phyloP scores from a whole-genome alignment of 78 protist genomes.

The Dictyostelium discoideum region DNA sequence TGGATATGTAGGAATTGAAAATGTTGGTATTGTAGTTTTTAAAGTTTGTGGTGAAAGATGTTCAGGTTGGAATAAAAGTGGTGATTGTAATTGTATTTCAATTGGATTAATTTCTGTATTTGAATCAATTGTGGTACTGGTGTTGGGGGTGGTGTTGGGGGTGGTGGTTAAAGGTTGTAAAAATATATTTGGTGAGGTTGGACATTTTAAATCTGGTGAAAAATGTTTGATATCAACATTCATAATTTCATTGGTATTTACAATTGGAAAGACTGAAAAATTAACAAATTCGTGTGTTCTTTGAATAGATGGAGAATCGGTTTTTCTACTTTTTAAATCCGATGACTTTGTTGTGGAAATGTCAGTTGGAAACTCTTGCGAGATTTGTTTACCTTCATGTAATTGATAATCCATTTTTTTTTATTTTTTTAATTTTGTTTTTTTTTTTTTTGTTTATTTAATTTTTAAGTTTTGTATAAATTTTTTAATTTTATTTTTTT shows the following conservation, averaged over 20 bases:
- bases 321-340: not conserved
- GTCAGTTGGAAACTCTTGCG: not conserved
- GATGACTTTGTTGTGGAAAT: not conserved
- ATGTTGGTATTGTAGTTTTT: not conserved
- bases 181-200: not conserved
- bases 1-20: not conserved
- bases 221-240: not conserved
- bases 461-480: not conserved
- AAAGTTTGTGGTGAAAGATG: not conserved
- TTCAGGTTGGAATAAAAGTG: not conserved
- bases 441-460: not conserved
- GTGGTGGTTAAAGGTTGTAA: not conserved
- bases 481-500: not conserved
- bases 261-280: not conserved
- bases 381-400: slow-evolving; percentile 16
- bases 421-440: too few species aligned
- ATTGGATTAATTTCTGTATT: not conserved
- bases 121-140: not conserved
- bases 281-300: not conserved
- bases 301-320: not conserved
- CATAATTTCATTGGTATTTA: not conserved
- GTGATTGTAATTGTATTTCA: not conserved
- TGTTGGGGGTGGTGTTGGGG: not conserved
- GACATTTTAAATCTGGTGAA: not conserved
- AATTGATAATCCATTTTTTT: slow-evolving; percentile 16